Percentiles rank a stretch among this genome's conserved stretches.
phyloP scores from a whole-genome alignment of 768 basidiomycete genomes.

The Russula emetica region DNA sequence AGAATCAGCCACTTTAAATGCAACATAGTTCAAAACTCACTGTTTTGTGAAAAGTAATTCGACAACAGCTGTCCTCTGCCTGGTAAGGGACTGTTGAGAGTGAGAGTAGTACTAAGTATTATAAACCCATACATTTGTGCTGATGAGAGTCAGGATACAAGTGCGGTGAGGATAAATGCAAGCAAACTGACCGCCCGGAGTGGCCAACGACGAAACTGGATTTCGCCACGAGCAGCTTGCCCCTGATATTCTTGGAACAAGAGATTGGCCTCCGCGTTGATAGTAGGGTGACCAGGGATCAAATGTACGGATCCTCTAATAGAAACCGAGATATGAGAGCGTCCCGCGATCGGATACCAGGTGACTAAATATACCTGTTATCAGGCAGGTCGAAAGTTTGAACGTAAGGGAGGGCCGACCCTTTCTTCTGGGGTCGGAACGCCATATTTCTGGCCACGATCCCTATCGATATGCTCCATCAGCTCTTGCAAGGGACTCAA shows the following conservation, averaged over 20 bases:
- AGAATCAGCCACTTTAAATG: neutral
- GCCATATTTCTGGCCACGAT: conserved; percentile 18
- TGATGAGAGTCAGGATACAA: conserved; percentile 32
- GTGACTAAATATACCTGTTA: conserved; percentile 22
- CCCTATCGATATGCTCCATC: conserved; percentile 18
- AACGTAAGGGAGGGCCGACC: conserved; percentile 31
- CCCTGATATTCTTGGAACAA: conserved; percentile 65
- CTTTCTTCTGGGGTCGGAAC: conserved; percentile 15
- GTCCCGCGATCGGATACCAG: neutral
- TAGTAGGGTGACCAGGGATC: conserved; percentile 38
- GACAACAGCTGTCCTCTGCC: conserved; percentile 68
- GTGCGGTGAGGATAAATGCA: neutral
- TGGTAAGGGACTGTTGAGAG: conserved; percentile 31
- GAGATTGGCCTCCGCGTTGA: conserved; percentile 45
- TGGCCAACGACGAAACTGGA: conserved; percentile 70
- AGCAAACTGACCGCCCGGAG: conserved; percentile 51
- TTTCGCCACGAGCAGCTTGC: conserved; percentile 50
- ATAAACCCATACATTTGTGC: conserved; percentile 59
- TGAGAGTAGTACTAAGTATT: neutral
- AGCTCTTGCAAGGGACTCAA: neutral
- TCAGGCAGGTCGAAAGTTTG: conserved; percentile 44
- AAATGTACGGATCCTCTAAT: conserved; percentile 63
- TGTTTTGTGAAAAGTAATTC: conserved; percentile 83
- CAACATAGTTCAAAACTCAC: conserved; percentile 40
- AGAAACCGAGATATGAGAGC: neutral